Base-by-base conservation (phyloP, 208 protist species). In the Leishmania martiniquensis region DNA sequence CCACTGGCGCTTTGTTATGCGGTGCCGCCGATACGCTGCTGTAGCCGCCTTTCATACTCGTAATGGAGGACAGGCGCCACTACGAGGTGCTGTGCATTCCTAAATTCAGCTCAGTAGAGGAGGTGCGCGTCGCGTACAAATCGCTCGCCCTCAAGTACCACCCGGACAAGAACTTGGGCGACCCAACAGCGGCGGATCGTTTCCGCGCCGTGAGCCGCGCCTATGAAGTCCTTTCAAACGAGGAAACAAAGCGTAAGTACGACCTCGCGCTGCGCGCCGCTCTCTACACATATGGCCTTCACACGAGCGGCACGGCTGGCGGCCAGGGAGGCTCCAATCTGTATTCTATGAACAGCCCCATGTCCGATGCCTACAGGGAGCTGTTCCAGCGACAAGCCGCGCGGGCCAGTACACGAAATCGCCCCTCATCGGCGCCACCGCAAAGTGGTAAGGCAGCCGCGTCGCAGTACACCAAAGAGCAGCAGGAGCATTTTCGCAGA, bases 141-240 rank as follows among this genome's bases (percentile, higher is more conserved):
- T 85, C 95, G 22, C 80, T 99, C n/a, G 97, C 96, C 9, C 86
- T 98, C 12, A 90, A 98, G 57, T 99, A 96, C 72, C 98, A 99
- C 80, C 98, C 98, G 12, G 98, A 99, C 84, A 98, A 98, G 77
- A 99, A 99, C 71, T 78, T 91, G 34, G 84, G 89, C 49, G 91
- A 98, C 75, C 85, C 91, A 0, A 85, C 85, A 45, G 92, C 94
- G n/a, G 87, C 84, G 13, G 89, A 98, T 9, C 94, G 93, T 62
- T 98, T 98, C 78, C 80, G 93, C 42, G 85, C 92, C 45, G 95
- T 99, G 44, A 90, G 85, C 52, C 72, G 94, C 37, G 99, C 99
- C 47, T 99, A 99, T 85, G 98, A 99, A 47, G 92, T 99, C 15
- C 92, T 99, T 1, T 93, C 85, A 12, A 96, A 99, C 68, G 73